Conservation (phyloP, 2,329 filamentous ascomycete genomes). For the Chaetomiaceae sp. region DNA sequence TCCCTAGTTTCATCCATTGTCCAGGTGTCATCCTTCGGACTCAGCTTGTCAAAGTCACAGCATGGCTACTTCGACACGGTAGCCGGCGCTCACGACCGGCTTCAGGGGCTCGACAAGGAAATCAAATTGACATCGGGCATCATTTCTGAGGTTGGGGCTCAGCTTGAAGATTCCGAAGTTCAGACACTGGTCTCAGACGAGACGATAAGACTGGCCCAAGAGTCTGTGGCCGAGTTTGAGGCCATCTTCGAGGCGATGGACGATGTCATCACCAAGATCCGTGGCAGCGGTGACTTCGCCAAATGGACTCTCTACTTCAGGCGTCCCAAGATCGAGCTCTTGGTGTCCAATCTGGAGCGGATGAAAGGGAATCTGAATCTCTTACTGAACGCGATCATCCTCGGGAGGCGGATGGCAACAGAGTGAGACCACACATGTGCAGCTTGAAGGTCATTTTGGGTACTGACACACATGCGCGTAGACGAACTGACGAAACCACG, state of each 20-base stretch:
- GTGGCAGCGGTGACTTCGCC: background rate
- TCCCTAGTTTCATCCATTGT: constrained; percentile 6
- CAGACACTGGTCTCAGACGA: background rate
- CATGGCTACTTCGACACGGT: constrained; percentile 1
- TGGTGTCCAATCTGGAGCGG: background rate
- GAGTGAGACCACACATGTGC: background rate
- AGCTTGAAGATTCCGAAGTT: background rate
- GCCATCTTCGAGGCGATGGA: constrained; percentile 9
- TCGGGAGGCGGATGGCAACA: background rate
- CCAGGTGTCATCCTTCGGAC: constrained; percentile 3
- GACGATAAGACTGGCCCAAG: background rate
- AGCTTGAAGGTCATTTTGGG: too few relatives aligned
- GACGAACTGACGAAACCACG: background rate
- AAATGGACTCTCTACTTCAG: background rate
- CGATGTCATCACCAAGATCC: background rate
- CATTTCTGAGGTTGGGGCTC: background rate
- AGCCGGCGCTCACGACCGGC: background rate
- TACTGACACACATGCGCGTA: background rate
- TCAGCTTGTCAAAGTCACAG: background rate
- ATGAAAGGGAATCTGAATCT: constrained; percentile 2
- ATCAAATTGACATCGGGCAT: constrained; percentile 5
- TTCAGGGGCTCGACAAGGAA: constrained; percentile 6
- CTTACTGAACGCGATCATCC: background rate
- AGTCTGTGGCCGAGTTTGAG: constrained; percentile 3
- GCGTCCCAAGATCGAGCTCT: background rate